Evolutionary conservation across 2,329 filamentous ascomycete species (phyloP), one percentile per base, ranked within the genome.

Genomic region (Sclerotinia trifoliorum): DNA sequence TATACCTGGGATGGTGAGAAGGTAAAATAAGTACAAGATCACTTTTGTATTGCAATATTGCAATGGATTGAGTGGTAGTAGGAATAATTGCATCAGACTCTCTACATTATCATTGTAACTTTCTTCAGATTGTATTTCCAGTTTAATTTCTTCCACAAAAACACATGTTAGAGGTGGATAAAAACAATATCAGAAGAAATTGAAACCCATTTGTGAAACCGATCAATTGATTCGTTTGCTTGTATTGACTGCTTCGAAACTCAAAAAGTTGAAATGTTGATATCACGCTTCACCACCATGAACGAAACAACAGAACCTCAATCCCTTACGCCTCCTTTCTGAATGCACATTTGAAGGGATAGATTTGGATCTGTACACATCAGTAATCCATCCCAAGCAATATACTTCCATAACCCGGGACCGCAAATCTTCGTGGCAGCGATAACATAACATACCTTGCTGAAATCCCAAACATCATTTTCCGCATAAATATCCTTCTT

Each of bases 401-500:
- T 42, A 52, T 29, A 17, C 24, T 19, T 39, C 48, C 5, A 56
- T 51, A 19, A 6, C 24, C 3, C 48, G 24, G 32, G 8, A 42
- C n/a, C 32, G 13, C n/a, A 15, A 63, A 13, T 8, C 2, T 51
- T 39, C 26, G 46, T 29, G 46, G 42, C n/a, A 51, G 29, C 26
- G 32, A 32, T 54, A 48, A 24, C 19, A 49, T n/a, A 56, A 70
- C 73, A 66, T 66, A 86, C 86, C 74, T 90, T 90, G 48, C 88
- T 85, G 69, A 90, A 77, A 81, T 97, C 92, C 93, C 93, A 97
- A 11, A 96, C 93, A 0, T 88, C 91, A 55, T 79, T 83, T 70
- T 80, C 83, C 13, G 84, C 82, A 80, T 96, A 97, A 13, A 93
- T 81, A 80, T 97, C 93, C 61, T 86, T 83, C 78, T 85, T 86